Conservation (phyloP, 768 basidiomycete species). For the Suillus subaureus region DNA sequence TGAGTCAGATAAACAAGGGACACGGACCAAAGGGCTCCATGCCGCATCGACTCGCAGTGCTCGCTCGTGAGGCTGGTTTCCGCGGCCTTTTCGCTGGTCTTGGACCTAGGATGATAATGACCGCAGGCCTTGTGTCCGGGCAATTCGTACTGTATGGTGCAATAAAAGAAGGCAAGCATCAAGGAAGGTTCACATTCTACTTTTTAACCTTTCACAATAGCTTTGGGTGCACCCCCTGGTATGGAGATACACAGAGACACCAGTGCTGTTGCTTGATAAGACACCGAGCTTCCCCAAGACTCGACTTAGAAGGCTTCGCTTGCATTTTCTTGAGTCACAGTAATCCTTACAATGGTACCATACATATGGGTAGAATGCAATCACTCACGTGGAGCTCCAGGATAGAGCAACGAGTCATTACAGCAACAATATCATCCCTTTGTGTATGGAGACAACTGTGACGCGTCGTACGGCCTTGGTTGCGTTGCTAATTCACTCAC, state of each 20-base stretch:
- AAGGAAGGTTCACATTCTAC: background rate
- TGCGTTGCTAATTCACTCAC: no score
- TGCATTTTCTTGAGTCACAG: slow-evolving; percentile 4
- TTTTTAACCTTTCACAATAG: slow-evolving; percentile 33
- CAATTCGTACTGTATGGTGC: slow-evolving; percentile 81
- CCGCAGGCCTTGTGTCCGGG: slow-evolving; percentile 75
- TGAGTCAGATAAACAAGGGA: slow-evolving; percentile 86
- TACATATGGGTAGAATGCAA: background rate
- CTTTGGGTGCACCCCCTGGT: slow-evolving; percentile 62
- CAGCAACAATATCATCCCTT: no score
- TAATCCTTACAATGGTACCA: background rate
- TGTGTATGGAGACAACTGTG: no score
- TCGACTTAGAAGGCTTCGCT: background rate
- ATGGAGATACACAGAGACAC: slow-evolving; percentile 77
- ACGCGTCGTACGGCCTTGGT: no score
- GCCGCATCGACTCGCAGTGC: slow-evolving; percentile 58
- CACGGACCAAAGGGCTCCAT: slow-evolving; percentile 79
- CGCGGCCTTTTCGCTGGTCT: slow-evolving; percentile 75
- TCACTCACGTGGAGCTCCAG: background rate
- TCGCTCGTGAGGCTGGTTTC: slow-evolving; percentile 73
- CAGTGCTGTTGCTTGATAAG: background rate
- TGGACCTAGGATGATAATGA: slow-evolving; percentile 87
- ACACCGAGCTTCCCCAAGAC: background rate
- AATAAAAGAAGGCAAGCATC: slow-evolving; percentile 61
- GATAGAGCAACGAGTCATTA: no score